These are phyloP conservation scores for Cunninghamia lanceolata DNA, from an alignment of 75 land plant species.

Conservation along the genomic window DNA sequence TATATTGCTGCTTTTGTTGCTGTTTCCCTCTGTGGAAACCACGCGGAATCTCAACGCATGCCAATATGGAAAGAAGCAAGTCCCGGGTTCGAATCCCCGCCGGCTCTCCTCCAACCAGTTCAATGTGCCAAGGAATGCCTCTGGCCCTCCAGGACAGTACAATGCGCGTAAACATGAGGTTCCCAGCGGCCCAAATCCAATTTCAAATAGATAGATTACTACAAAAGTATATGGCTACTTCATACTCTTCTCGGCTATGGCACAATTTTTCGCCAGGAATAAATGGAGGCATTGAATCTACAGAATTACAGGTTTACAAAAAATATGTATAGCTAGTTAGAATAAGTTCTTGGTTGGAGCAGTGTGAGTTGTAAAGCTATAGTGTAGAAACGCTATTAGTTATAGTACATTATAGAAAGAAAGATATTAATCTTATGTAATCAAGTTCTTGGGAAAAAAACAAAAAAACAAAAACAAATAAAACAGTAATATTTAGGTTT, in stretches of 20 bases:
- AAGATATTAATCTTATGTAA: background rate
- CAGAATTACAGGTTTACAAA: background rate
- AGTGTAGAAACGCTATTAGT: background rate
- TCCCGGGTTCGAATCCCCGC: background rate
- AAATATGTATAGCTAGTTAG: background rate
- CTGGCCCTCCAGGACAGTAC: slow-evolving; percentile 1
- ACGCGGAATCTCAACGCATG: slow-evolving; percentile 10
- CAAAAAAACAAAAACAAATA: background rate
- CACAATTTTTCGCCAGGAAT: background rate
- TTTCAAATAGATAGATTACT: slow-evolving; percentile 24
- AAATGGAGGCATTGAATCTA: background rate
- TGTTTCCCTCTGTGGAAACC: background rate
- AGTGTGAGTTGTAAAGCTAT: background rate
- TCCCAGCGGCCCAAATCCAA: slow-evolving; percentile 49
- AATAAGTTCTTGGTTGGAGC: background rate
- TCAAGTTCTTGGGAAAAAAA: no score
- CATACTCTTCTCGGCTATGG: background rate
- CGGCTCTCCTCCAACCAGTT: slow-evolving; percentile 1
- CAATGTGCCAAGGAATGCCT: background rate
- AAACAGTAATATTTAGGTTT: background rate
- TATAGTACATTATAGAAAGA: background rate
- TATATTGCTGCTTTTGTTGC: background rate
- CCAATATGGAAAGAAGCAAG: background rate
- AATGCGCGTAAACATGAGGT: slow-evolving; percentile 37
- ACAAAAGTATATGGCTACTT: background rate